Conservation (phyloP, 768 basidiomycete species). For the Cantharellus cinnabarinus region DNA sequence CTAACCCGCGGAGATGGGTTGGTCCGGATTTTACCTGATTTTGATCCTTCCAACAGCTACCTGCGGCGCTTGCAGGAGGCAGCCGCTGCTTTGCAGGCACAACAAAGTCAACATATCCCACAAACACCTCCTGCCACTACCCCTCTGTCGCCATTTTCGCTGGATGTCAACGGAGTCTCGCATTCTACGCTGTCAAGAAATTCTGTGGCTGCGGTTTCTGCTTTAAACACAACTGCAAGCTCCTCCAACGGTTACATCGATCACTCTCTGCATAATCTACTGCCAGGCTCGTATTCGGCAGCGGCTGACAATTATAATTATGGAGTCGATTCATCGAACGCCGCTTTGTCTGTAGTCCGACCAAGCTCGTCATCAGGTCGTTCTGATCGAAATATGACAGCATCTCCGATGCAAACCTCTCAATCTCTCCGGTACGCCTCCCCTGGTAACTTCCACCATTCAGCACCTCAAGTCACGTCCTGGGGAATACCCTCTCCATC, state of each 20-base stretch:
- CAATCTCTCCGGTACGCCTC: not conserved
- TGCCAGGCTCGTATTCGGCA: not conserved
- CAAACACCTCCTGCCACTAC: not conserved
- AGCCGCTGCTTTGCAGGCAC: constrained; percentile 14
- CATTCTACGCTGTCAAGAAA: not conserved
- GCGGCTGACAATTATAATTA: constrained; percentile 1
- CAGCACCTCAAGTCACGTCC: not conserved
- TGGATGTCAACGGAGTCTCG: not conserved
- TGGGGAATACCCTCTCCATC: not conserved
- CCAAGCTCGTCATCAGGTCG: not conserved
- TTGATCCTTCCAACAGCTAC: constrained; percentile 29
- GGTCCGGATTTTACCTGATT: constrained; percentile 10
- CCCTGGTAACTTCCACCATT: not conserved
- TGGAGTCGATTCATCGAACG: not conserved
- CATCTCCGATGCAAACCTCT: not conserved
- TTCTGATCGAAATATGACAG: not conserved
- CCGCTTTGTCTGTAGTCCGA: not conserved
- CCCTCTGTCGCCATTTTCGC: constrained; percentile 3
- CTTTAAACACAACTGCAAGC: not conserved
- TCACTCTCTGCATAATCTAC: not conserved
- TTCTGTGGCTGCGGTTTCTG: too few relatives aligned
- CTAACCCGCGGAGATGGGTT: not conserved
- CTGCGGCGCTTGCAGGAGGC: constrained; percentile 60
- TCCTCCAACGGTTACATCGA: not conserved
- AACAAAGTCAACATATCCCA: constrained; percentile 18